Evolutionary conservation across 2,329 filamentous ascomycete genomes (phyloP).

Genomic region (Aspergillus ustus): DNA sequence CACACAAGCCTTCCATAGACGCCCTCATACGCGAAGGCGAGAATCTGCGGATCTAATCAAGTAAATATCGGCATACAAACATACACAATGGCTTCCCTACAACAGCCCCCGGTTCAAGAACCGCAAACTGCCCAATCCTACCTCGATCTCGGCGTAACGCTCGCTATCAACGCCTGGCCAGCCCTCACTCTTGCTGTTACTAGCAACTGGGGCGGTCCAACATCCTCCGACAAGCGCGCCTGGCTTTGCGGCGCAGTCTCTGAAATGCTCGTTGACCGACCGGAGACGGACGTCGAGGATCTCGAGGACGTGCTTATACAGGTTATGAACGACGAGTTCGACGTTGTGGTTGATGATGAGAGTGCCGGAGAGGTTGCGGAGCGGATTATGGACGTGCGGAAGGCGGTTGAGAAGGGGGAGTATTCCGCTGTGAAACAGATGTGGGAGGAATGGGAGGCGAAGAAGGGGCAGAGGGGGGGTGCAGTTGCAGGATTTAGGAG

Average conservation of each 20-base stretch:
- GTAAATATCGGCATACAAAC: background rate
- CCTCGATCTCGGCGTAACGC: slow-evolving; percentile 87
- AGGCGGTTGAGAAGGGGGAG: slow-evolving; percentile 67
- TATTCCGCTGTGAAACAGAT: slow-evolving; percentile 69
- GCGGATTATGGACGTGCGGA: slow-evolving; percentile 70
- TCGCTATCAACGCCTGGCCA: slow-evolving; percentile 84
- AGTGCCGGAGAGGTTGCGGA: slow-evolving; percentile 75
- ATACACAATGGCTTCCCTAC: slow-evolving; percentile 26
- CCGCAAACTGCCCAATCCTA: slow-evolving; percentile 60
- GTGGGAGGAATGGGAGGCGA: slow-evolving; percentile 52
- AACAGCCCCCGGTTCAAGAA: slow-evolving; percentile 10
- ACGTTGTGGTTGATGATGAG: slow-evolving; percentile 89
- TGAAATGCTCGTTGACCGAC: slow-evolving; percentile 70
- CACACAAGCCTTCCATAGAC: background rate
- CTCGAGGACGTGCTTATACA: slow-evolving; percentile 84
- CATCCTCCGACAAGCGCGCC: slow-evolving; percentile 85
- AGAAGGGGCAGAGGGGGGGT: slow-evolving; percentile 40
- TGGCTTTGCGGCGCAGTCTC: slow-evolving; percentile 91
- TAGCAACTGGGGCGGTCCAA: slow-evolving; percentile 85
- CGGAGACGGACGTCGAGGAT: slow-evolving; percentile 74
- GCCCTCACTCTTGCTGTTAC: slow-evolving; percentile 85
- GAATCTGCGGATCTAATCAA: background rate
- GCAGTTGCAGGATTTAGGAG: slow-evolving; percentile 40
- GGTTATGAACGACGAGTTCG: slow-evolving; percentile 95
- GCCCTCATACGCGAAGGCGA: background rate